A percentile compares a stretch with the other conserved stretches of the same genome.
phyloP scores from a whole-genome alignment of 2,329 filamentous ascomycete genomes.

The Trichophyton rubrum region DNA sequence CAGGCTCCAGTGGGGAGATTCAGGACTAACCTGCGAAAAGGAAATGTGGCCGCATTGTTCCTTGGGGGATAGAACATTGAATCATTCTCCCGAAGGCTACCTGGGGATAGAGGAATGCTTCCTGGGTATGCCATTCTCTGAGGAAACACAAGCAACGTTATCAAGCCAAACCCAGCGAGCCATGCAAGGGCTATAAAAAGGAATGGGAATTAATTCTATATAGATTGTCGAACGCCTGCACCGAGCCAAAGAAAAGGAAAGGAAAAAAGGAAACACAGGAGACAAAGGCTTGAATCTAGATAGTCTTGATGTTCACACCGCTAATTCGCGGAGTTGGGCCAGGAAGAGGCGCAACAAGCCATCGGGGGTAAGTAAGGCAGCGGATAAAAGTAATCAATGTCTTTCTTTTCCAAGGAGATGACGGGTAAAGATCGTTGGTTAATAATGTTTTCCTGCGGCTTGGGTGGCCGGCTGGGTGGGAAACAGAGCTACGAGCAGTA shows the following conservation, averaged over 20 bases:
- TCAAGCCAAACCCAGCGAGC: neutral
- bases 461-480: neutral
- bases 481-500: neutral
- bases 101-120: slow-evolving; percentile 10
- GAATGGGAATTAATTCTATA: neutral
- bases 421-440: slow-evolving; percentile 1
- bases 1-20: neutral
- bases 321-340: slow-evolving; percentile 1
- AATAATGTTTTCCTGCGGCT: neutral
- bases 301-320: slow-evolving; percentile 5
- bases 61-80: slow-evolving; percentile 10
- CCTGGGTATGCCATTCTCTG: slow-evolving; percentile 12
- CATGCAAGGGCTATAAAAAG: slow-evolving; percentile 4
- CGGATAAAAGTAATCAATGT: neutral
- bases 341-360: neutral
- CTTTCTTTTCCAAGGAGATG: neutral
- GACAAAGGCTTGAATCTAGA: slow-evolving; percentile 2
- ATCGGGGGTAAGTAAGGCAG: neutral
- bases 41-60: slow-evolving; percentile 10
- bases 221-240: slow-evolving; percentile 1
- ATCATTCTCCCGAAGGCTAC: slow-evolving; percentile 7
- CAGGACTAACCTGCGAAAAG: slow-evolving; percentile 13
- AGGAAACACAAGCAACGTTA: slow-evolving; percentile 4
- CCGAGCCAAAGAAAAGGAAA: neutral
- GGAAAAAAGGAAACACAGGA: neutral